A percentile compares a stretch with the other conserved stretches of the same genome.
phyloP scores from a whole-genome alignment of 345 rosid genomes.

The Salix caprea region DNA sequence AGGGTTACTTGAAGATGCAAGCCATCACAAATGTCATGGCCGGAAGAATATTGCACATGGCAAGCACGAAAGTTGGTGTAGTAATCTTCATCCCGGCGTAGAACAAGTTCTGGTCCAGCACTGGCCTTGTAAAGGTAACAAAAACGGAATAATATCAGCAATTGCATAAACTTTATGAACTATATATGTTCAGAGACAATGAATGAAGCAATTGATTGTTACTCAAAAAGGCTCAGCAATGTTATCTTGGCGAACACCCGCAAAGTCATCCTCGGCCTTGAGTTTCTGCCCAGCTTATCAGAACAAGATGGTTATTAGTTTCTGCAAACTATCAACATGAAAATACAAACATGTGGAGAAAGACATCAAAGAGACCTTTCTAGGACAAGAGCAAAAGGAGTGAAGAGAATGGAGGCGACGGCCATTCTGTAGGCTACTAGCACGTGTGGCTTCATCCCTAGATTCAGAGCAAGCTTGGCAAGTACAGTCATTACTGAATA shows the following conservation, averaged over 20 bases:
- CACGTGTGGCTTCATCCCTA: background rate
- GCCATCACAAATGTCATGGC: background rate
- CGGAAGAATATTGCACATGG: background rate
- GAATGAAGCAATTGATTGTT: background rate
- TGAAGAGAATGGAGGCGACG: background rate
- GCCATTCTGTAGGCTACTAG: background rate
- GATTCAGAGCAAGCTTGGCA: background rate
- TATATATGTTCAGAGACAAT: background rate
- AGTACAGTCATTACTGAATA: background rate
- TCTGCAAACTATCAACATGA: background rate
- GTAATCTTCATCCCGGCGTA: background rate
- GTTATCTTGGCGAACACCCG: background rate
- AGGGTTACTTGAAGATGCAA: background rate
- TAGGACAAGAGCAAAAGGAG: background rate
- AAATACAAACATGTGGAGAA: background rate
- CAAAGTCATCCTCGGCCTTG: background rate
- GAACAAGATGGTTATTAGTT: background rate
- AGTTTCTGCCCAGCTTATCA: background rate
- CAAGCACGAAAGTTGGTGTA: background rate
- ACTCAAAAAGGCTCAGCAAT: background rate
- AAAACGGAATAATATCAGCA: background rate
- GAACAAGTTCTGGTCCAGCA: background rate
- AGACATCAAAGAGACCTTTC: background rate
- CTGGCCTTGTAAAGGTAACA: background rate
- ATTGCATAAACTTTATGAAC: background rate